phyloP scores from a whole-genome alignment of 352 stramenopile species.

The Globisporangium lucens region DNA sequence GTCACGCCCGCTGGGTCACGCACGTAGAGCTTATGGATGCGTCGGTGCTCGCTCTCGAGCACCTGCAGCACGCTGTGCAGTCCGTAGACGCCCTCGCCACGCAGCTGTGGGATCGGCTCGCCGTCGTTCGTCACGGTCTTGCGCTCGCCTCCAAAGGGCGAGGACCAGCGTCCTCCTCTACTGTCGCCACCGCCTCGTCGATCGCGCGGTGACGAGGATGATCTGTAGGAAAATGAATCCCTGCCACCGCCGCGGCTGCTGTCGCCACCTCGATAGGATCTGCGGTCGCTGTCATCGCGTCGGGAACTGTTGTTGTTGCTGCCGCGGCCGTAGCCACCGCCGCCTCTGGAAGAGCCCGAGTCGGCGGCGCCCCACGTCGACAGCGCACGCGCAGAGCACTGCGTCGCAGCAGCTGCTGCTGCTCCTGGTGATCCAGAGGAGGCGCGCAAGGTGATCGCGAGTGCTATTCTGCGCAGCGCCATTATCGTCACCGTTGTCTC shows the following conservation, averaged over 20 bases:
- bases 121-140: conserved; percentile 29
- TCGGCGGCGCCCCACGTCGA: conserved; percentile 13
- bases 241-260: not conserved
- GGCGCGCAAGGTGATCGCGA: not conserved
- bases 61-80: conserved; percentile 71
- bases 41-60: conserved; percentile 54
- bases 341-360: not conserved
- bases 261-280: not conserved
- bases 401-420: not conserved
- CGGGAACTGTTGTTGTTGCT: not conserved
- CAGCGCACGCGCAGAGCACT: not conserved
- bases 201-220: not conserved
- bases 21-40: conserved; percentile 50
- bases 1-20: conserved; percentile 23
- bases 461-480: not conserved
- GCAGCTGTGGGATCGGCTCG: conserved; percentile 43
- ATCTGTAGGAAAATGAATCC: not conserved
- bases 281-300: not conserved
- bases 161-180: conserved; percentile 2
- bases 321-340: not conserved
- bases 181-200: not conserved
- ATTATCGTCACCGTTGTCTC: not conserved
- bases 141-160: not conserved
- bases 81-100: conserved; percentile 62
- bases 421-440: not conserved